Evolutionary conservation across 805 yeast species (phyloP).

Genomic region (Saccharomycopsis microspora): DNA sequence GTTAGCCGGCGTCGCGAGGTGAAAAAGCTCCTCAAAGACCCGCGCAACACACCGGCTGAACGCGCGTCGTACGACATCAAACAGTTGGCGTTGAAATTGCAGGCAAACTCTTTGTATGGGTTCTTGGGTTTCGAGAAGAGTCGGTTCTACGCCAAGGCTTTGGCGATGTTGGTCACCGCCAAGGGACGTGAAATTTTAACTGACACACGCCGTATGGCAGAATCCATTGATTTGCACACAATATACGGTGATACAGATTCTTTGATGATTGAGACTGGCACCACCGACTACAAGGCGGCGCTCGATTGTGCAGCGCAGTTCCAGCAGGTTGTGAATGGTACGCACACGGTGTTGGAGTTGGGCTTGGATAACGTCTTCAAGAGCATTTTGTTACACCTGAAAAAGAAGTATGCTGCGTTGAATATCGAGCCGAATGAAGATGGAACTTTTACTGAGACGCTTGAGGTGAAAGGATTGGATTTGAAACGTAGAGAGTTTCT

Average conservation of each 20-base stretch:
- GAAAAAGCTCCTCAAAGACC: constrained; percentile 70
- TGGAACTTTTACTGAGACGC: constrained; percentile 43
- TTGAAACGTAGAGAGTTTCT: constrained; percentile 96
- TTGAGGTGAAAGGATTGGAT: constrained; percentile 94
- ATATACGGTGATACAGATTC: constrained; percentile 99
- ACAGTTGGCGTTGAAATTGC: constrained; percentile 89
- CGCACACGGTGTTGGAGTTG: constrained; percentile 79
- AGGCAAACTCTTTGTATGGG: constrained; percentile 99
- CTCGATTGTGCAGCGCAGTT: constrained; percentile 74
- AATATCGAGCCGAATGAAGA: constrained; percentile 24
- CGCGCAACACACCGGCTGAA: constrained; percentile 50
- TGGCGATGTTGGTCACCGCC: constrained; percentile 90
- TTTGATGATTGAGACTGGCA: constrained; percentile 93
- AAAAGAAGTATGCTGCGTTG: constrained; percentile 60
- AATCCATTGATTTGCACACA: constrained; percentile 68
- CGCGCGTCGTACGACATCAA: constrained; percentile 84
- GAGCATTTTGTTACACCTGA: constrained; percentile 76
- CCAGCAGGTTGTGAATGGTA: constrained; percentile 76
- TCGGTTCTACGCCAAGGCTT: constrained; percentile 89
- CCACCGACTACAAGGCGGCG: constrained; percentile 58
- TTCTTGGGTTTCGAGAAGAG: constrained; percentile 90
- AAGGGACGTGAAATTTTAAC: constrained; percentile 92
- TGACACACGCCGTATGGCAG: constrained; percentile 90
- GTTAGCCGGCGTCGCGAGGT: constrained; percentile 92
- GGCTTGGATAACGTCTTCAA: constrained; percentile 92